These are phyloP conservation scores for Nidula niveotomentosa DNA, from an alignment of 1,284 basidiomycete species.

Conservation along the genomic window DNA sequence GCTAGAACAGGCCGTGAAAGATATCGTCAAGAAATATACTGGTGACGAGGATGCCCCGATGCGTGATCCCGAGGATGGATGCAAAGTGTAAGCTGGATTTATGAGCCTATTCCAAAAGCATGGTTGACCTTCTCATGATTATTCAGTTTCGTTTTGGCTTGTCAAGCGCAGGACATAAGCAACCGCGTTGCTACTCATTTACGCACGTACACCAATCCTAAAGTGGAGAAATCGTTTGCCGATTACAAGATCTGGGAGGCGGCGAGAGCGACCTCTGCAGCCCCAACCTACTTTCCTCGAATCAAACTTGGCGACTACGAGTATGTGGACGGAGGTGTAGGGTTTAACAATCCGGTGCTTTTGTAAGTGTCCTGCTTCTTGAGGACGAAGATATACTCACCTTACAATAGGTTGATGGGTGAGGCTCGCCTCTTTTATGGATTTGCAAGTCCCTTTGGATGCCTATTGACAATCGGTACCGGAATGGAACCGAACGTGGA, in stretches of 20 bases:
- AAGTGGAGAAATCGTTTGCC: constrained; percentile 14
- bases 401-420: no score
- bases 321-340: constrained; percentile 24
- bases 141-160: constrained; percentile 18
- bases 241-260: constrained; percentile 29
- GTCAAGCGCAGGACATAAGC: constrained; percentile 11
- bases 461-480: no score
- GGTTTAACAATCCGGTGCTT: constrained; percentile 21
- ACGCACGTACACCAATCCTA: constrained; percentile 19
- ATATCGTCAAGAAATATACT: constrained; percentile 9
- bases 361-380: no score
- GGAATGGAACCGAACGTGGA: no score
- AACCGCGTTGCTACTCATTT: constrained; percentile 15
- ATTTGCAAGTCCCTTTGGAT: no score
- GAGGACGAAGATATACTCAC: no score
- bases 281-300: constrained; percentile 22
- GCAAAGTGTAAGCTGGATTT: constrained; percentile 13
- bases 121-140: neutral
- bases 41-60: constrained; percentile 10
- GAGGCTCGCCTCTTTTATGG: no score
- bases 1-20: constrained; percentile 17
- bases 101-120: neutral
- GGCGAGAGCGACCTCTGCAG: constrained; percentile 28
- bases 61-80: constrained; percentile 9
- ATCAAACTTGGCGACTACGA: constrained; percentile 19